Evolutionary conservation across 1,284 basidiomycete genomes (phyloP), one percentile per base, ranked within the genome.

Genomic region (Leucoagaricus sp.): DNA sequence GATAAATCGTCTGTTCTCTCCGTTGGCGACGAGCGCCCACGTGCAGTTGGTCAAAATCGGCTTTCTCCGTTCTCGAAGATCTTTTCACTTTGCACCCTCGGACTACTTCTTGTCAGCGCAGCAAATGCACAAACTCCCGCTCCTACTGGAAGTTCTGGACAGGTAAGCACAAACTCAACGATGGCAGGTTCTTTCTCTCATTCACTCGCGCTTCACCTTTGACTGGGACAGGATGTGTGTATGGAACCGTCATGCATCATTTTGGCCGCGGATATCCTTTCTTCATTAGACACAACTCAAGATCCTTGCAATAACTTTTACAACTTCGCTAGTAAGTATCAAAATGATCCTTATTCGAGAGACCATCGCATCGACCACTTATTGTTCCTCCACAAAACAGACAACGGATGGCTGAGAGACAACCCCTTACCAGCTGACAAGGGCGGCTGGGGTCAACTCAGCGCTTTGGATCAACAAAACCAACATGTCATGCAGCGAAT

Each of bases 291-390:
- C 70, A 81, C 82, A 12, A 79, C 86, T 3, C 81, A 91, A 62
- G 93, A 98, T 70, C 96, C 96, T 0, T 99, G 96, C 74, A 92
- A 98, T 63, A 89, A 96, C 73, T 98, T 98, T 70, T 98, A 96
- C 69, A 83, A 89, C 61, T 99, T 89, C 73, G 85, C 93, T 15
- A 93, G 92, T 93, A 65, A 36, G 71, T 71, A 25, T 54, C n/a
- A n/a, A n/a, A n/a, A n/a, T n/a, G n/a, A n/a, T n/a, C n/a, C 36
- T 12, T n/a, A n/a, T n/a, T n/a, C n/a, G n/a, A n/a, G n/a, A n/a
- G n/a, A n/a, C n/a, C 15, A 49, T 41, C 55, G 51, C 41, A 23
- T 47, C 25, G 47, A 46, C 48, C 38, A 45, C 23, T 34, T 25
- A 51, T 46, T 60, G 55, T 51, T 53, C 53, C 62, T 34, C 25